A percentile compares a stretch with the other conserved stretches of the same genome.
Evolutionary conservation across 1,284 basidiomycete species (phyloP).

Genomic region (Amylostereum areolatum): DNA sequence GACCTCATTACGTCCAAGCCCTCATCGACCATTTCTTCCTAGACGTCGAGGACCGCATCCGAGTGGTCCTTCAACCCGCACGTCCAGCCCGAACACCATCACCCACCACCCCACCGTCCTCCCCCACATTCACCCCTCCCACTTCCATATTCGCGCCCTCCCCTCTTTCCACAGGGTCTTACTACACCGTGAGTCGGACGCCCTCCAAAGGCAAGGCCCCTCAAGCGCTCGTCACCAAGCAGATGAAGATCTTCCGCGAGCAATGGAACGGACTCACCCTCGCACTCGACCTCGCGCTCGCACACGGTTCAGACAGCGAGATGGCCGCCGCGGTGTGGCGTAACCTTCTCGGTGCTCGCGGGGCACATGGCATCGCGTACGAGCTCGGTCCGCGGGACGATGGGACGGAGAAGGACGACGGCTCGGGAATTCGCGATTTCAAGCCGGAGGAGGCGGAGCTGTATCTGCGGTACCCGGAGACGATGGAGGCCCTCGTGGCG

Average conservation of each 20-base stretch:
- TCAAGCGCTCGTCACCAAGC: constrained; percentile 77
- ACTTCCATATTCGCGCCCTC: too few relatives aligned
- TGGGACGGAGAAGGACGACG: constrained; percentile 44
- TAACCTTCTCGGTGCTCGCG: constrained; percentile 80
- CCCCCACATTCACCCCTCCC: too few relatives aligned
- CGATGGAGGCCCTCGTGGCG: constrained; percentile 70
- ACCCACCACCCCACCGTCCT: constrained; percentile 13
- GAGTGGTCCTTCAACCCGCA: constrained; percentile 53
- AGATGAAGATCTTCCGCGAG: constrained; percentile 90
- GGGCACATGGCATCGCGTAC: constrained; percentile 61
- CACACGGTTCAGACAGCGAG: constrained; percentile 62
- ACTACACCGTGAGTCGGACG: constrained; percentile 39
- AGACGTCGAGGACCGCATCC: constrained; percentile 89
- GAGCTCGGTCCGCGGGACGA: constrained; percentile 40
- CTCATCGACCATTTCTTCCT: constrained; percentile 96
- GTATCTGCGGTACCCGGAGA: constrained; percentile 71
- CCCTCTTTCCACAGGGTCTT: constrained; percentile 13
- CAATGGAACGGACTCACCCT: constrained; percentile 87
- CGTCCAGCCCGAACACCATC: constrained; percentile 17
- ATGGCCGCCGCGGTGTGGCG: constrained; percentile 89
- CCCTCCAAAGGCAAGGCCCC: constrained; percentile 47
- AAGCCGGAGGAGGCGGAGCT: constrained; percentile 51
- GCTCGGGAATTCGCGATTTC: constrained; percentile 70
- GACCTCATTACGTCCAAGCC: constrained; percentile 67
- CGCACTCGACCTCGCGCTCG: constrained; percentile 78